Conservation (phyloP, 352 stramenopile species). For the Globisporangium irregulare region DNA sequence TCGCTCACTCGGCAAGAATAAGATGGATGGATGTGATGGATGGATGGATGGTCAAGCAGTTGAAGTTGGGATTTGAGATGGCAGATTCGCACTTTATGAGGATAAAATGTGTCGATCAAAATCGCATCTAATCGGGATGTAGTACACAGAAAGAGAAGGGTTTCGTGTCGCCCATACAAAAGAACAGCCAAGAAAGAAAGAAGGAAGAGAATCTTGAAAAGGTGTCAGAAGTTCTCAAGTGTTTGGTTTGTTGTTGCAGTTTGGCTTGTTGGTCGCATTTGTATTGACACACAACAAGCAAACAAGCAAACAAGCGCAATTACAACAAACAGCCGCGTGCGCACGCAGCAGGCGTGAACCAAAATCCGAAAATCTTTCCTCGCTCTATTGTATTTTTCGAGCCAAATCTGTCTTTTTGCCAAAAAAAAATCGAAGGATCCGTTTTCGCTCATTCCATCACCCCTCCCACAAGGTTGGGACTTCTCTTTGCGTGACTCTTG, state of each 20-base stretch:
- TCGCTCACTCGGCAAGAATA: not conserved
- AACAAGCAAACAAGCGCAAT: not conserved
- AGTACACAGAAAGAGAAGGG: too few relatives aligned
- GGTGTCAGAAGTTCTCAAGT: not conserved
- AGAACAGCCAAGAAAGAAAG: too few relatives aligned
- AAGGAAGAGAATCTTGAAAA: slow-evolving; percentile 1
- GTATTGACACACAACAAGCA: not conserved
- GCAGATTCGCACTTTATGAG: not conserved
- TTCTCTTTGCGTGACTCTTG: slow-evolving; percentile 8
- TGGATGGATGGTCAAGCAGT: not conserved
- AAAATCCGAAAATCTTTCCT: not conserved
- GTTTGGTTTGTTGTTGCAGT: not conserved
- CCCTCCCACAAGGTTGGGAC: not conserved
- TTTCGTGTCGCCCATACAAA: not conserved
- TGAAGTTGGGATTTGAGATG: not conserved
- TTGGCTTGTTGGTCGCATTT: not conserved
- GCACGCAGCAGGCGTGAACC: not conserved
- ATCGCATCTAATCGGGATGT: not conserved
- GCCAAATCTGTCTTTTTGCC: not conserved
- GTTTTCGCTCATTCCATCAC: not conserved
- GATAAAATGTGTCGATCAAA: too few relatives aligned
- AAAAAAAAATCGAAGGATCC: slow-evolving; percentile 7
- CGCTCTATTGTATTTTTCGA: not conserved
- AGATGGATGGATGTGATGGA: not conserved
- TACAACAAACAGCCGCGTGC: not conserved